Conservation (phyloP, 2,329 filamentous ascomycete species). For the Exophiala mesophila region DNA sequence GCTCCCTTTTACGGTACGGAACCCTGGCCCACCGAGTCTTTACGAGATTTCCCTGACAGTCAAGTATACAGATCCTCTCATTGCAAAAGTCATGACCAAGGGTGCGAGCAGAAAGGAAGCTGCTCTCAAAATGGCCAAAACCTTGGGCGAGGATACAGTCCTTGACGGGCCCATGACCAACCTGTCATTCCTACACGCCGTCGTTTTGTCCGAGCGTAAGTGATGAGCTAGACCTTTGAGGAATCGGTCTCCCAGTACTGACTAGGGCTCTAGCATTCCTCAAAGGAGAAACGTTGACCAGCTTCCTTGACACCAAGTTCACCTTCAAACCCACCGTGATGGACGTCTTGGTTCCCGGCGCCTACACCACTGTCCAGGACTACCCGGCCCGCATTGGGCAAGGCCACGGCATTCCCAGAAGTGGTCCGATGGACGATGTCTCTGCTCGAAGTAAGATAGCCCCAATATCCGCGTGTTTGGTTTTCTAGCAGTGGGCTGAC, state of each 20-base stretch:
- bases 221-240: too few relatives aligned
- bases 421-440: constrained; percentile 61
- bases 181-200: constrained; percentile 50
- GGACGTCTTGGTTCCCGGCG: constrained; percentile 53
- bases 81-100: constrained; percentile 57
- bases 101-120: constrained; percentile 38
- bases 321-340: constrained; percentile 48
- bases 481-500: too few relatives aligned
- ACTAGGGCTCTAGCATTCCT: too few relatives aligned
- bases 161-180: constrained; percentile 55
- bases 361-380: constrained; percentile 57
- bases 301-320: constrained; percentile 51
- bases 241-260: too few relatives aligned
- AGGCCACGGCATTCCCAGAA: constrained; percentile 55
- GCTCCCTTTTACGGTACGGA: constrained; percentile 56
- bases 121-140: constrained; percentile 40
- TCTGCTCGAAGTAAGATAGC: too few relatives aligned
- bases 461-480: too few relatives aligned
- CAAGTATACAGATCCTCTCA: too few relatives aligned
- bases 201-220: too few relatives aligned
- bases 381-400: constrained; percentile 53
- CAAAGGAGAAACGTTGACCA: constrained; percentile 52
- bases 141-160: constrained; percentile 44
- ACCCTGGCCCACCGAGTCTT: too few relatives aligned
- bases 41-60: too few relatives aligned